A percentile compares a stretch with the other conserved stretches of the same genome.
Conservation (phyloP, 441 rosid genomes). For the Metrosideros polymorpha region DNA sequence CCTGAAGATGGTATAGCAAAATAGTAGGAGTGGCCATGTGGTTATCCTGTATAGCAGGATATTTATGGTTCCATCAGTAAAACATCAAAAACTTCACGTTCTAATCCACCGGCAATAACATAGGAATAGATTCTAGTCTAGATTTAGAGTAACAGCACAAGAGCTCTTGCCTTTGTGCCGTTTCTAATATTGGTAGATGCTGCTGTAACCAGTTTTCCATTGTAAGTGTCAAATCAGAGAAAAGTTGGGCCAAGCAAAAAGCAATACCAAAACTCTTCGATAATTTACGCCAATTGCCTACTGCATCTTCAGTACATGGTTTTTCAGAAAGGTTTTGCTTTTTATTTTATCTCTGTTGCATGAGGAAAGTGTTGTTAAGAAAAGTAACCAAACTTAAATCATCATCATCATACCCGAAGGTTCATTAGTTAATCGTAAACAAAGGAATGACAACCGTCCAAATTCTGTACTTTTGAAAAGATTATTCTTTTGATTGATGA, state of each 20-base stretch:
- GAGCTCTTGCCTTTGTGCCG: neutral
- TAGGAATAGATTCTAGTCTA: neutral
- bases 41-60: neutral
- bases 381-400: neutral
- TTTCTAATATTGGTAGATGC: neutral
- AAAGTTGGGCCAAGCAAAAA: neutral
- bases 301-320: neutral
- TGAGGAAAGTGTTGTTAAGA: neutral
- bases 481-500: neutral
- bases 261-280: neutral
- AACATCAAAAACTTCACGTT: neutral
- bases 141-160: neutral
- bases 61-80: neutral
- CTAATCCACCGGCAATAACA: neutral
- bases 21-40: neutral
- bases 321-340: neutral
- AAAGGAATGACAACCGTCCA: neutral
- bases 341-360: neutral
- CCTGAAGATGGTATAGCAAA: neutral
- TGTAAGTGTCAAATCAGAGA: neutral
- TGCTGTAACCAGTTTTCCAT: neutral
- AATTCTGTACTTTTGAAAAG: neutral
- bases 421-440: neutral
- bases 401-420: neutral
- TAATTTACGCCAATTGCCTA: neutral